These are phyloP conservation scores for Dillenia turbinata DNA, from an alignment of 164 flowering plant species.

Conservation along the genomic window DNA sequence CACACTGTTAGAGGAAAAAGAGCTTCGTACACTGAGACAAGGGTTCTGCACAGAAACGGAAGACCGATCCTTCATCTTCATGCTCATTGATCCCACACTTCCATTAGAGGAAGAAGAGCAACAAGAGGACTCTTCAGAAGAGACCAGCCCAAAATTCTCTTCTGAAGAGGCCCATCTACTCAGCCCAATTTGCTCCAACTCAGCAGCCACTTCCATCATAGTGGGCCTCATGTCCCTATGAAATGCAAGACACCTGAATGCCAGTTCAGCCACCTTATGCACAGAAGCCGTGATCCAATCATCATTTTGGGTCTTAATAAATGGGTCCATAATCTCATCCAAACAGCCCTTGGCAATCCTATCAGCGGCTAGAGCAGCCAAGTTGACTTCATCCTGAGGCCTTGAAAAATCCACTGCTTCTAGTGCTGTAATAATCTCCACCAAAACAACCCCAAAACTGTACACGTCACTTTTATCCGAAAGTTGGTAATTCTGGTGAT, in stretches of 20 bases:
- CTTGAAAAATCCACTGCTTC: slow-evolving; percentile 74
- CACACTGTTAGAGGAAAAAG: slow-evolving; percentile 60
- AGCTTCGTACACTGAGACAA: slow-evolving; percentile 58
- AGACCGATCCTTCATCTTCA: slow-evolving; percentile 27
- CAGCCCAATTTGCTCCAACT: slow-evolving; percentile 54
- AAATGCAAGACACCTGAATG: slow-evolving; percentile 85
- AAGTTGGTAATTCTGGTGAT: slow-evolving; percentile 79
- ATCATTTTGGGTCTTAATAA: slow-evolving; percentile 40
- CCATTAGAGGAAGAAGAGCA: slow-evolving; percentile 29
- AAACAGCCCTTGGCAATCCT: slow-evolving; percentile 61
- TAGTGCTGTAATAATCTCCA: slow-evolving; percentile 77
- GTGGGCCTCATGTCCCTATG: slow-evolving; percentile 87
- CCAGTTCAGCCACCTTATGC: slow-evolving; percentile 76
- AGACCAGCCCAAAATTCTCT: slow-evolving; percentile 14
- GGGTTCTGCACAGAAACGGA: slow-evolving; percentile 49
- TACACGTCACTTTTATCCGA: slow-evolving; percentile 92
- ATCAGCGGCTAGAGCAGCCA: slow-evolving; percentile 69
- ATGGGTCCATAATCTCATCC: slow-evolving; percentile 75
- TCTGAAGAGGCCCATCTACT: slow-evolving; percentile 29
- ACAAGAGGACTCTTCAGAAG: slow-evolving; percentile 25
- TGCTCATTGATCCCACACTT: slow-evolving; percentile 32
- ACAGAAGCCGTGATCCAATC: slow-evolving; percentile 50
- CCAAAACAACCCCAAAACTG: slow-evolving; percentile 89
- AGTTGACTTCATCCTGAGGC: slow-evolving; percentile 55
- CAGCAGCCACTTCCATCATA: slow-evolving; percentile 80